These are phyloP conservation scores for Pisolithus microcarpus DNA, from an alignment of 768 basidiomycete species.

Conservation along the genomic window DNA sequence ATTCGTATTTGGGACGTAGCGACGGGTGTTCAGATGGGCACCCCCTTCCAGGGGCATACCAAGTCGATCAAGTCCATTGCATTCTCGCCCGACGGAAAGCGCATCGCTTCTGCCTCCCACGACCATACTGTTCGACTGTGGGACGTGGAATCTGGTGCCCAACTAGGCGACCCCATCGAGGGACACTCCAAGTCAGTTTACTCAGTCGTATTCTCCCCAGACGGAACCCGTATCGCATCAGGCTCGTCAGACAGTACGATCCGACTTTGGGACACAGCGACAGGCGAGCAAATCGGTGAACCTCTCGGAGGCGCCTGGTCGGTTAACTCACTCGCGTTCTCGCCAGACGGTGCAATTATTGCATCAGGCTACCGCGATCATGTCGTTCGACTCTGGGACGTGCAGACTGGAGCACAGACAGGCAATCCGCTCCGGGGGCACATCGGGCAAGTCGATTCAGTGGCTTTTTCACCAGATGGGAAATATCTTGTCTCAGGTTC, in stretches of 20 bases:
- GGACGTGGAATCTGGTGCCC: too few species aligned
- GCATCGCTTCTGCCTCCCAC: too few species aligned
- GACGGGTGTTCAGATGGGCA: too few species aligned
- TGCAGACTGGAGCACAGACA: background rate
- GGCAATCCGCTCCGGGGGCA: constrained; percentile 16
- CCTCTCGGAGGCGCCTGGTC: background rate
- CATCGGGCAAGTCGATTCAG: constrained; percentile 8
- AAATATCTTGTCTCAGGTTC: too few species aligned
- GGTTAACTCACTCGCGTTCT: background rate
- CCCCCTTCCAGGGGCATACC: too few species aligned
- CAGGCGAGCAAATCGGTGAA: background rate
- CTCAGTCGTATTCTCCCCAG: background rate
- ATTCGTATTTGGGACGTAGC: too few species aligned
- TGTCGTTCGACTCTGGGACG: too few species aligned
- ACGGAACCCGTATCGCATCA: background rate
- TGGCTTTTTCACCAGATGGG: too few species aligned
- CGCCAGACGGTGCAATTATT: constrained; percentile 11
- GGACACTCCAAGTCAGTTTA: background rate
- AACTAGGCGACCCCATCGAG: too few species aligned
- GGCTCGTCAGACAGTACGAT: background rate
- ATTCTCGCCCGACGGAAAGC: too few species aligned
- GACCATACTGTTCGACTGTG: too few species aligned
- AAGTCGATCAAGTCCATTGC: too few species aligned
- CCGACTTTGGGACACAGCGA: background rate
- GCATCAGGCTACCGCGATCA: constrained; percentile 9